Evolutionary conservation across 208 protist genomes (phyloP).

Genomic region (Leishmania major): DNA sequence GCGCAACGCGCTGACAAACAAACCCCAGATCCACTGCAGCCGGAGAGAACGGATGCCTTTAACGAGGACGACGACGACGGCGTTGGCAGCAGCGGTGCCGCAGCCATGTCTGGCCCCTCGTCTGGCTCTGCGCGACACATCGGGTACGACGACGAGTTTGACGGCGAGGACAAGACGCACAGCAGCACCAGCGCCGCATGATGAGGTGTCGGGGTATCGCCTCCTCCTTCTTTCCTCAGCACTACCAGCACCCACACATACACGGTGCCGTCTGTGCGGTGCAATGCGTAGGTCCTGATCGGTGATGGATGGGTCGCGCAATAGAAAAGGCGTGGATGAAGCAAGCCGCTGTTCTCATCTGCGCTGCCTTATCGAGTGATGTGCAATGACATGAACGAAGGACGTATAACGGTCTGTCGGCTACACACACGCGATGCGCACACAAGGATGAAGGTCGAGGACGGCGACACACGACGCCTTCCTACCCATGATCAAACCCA

Average conservation of each 20-base stretch:
- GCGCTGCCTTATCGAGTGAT: not conserved
- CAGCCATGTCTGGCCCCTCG: not conserved
- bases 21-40: not conserved
- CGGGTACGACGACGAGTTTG: not conserved
- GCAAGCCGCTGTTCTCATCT: not conserved
- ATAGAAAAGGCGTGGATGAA: not conserved
- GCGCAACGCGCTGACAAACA: not conserved
- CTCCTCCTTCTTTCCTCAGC: not conserved
- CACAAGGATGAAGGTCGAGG: not conserved
- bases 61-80: constrained; percentile 40
- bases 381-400: not conserved
- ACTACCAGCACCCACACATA: not conserved
- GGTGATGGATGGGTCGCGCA: not conserved
- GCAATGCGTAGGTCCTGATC: not conserved
- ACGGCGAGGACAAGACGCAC: not conserved
- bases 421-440: not conserved
- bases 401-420: not conserved
- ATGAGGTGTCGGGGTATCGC: not conserved
- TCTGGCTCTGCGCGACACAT: not conserved
- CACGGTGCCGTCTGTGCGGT: not conserved
- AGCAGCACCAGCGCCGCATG: not conserved
- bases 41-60: constrained; percentile 13
- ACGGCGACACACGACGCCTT: too few species aligned
- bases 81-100: constrained; percentile 1
- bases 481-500: not conserved